These are phyloP conservation scores for Spathaspora gorwiae DNA, from an alignment of 805 yeast genomes.

Conservation along the genomic window DNA sequence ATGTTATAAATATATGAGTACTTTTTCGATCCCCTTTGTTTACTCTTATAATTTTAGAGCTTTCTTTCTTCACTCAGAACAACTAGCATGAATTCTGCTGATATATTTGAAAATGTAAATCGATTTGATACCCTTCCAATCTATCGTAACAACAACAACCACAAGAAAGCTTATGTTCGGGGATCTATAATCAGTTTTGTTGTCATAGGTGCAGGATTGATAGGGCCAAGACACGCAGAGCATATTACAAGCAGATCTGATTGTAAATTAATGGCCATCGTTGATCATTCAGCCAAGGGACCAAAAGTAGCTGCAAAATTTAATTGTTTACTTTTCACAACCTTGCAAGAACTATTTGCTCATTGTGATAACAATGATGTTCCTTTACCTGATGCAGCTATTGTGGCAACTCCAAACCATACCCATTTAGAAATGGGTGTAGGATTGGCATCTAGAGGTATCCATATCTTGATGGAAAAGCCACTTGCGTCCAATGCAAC, in stretches of 20 bases:
- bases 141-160: background rate
- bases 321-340: constrained; percentile 18
- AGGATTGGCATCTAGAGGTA: constrained; percentile 30
- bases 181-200: constrained; percentile 12
- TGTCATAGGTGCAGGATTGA: constrained; percentile 36
- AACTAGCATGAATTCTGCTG: background rate
- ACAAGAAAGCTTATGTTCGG: background rate
- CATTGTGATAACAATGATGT: constrained; percentile 17
- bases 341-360: constrained; percentile 21
- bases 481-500: constrained; percentile 33
- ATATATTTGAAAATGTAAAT: constrained; percentile 1
- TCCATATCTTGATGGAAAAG: constrained; percentile 37
- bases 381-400: constrained; percentile 34
- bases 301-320: constrained; percentile 25
- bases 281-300: constrained; percentile 31
- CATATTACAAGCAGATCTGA: constrained; percentile 23
- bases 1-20: too few species aligned
- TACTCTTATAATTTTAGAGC: too few species aligned
- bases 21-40: too few species aligned
- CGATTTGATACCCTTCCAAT: background rate
- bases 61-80: too few species aligned
- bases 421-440: constrained; percentile 33
- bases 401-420: constrained; percentile 39
- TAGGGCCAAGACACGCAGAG: constrained; percentile 39
- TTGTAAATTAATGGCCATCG: constrained; percentile 27